phyloP scores from a whole-genome alignment of 208 protist genomes.

The Endotrypanum monterogeii region DNA sequence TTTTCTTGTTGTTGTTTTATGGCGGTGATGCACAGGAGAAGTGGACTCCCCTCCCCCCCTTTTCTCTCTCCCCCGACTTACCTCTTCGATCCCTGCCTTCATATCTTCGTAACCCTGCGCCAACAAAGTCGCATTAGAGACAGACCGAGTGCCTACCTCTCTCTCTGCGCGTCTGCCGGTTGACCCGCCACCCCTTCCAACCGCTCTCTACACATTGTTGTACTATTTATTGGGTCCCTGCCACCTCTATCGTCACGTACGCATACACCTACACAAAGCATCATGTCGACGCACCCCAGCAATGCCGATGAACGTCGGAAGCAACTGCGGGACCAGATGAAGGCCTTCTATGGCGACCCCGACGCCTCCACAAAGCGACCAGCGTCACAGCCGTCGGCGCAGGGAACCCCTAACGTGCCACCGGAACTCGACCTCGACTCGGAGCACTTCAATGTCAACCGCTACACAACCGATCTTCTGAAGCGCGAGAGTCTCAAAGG shows the following conservation, averaged over 20 bases:
- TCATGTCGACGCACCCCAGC: slow-evolving; percentile 2
- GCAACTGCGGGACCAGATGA: slow-evolving; percentile 77
- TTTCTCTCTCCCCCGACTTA: neutral
- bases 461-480: slow-evolving; percentile 84
- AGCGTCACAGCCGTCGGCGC: slow-evolving; percentile 4
- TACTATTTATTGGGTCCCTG: neutral
- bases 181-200: neutral
- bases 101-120: neutral
- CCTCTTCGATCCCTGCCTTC: neutral
- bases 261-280: neutral
- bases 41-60: neutral
- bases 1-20: no score
- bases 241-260: neutral
- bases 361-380: slow-evolving; percentile 23
- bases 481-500: slow-evolving; percentile 71
- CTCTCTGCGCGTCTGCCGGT: neutral
- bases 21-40: neutral
- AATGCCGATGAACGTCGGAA: slow-evolving; percentile 49
- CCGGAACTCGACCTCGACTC: slow-evolving; percentile 83
- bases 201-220: neutral
- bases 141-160: neutral
- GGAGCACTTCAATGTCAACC: slow-evolving; percentile 77
- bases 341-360: slow-evolving; percentile 81
- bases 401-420: slow-evolving; percentile 33
- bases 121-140: neutral